Base-by-base conservation (phyloP, 2,329 filamentous ascomycete genomes). In the Colletotrichum falcatum region DNA sequence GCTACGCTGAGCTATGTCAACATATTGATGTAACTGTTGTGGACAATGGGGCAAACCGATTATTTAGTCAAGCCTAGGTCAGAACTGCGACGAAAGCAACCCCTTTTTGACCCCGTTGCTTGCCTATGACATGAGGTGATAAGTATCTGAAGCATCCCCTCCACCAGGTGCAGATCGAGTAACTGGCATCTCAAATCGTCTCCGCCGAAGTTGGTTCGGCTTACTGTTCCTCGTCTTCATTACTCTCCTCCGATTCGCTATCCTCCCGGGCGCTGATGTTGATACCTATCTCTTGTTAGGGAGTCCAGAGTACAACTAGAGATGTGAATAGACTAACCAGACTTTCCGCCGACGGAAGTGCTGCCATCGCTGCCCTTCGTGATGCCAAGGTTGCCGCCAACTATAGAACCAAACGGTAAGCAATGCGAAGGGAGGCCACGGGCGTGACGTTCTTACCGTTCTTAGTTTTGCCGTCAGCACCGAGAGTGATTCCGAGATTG, bases 281-380 rank as follows among this genome's bases (percentile, higher is more conserved):
- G 51, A 70, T 70, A 12, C 67, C 67, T 70, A 12, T 7, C 2
- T 2, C 2, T 3, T 1, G 63, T 66, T 14, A 70, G 55, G 5
- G 5, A 3, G 11, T 16, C 14, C 12, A 33, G 2, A 33, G 4
- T 12, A 14, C 1, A 11, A n/a, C 16, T 3, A 4, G 23, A 9
- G n/a, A 39, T 7, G 6, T 7, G 12, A 3, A 11, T 37, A 9
- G 2, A n/a, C 56, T 48, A n/a, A 70, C 67, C 63, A 33, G 63
- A 66, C n/a, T 70, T 70, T 28, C 67, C 67, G 9, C 67, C 63
- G 20, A 70, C 67, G 5, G 67, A 70, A 16, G 67, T 70, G 28
- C 67, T 70, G 11, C 67, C 67, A 28, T 70, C 67, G 8, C 67
- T 70, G 5, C 67, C 67, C 20, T 70, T 70, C 16, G 63, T 70